Evolutionary conservation across 441 rosid genomes (phyloP).

Genomic region (Croton setiger): DNA sequence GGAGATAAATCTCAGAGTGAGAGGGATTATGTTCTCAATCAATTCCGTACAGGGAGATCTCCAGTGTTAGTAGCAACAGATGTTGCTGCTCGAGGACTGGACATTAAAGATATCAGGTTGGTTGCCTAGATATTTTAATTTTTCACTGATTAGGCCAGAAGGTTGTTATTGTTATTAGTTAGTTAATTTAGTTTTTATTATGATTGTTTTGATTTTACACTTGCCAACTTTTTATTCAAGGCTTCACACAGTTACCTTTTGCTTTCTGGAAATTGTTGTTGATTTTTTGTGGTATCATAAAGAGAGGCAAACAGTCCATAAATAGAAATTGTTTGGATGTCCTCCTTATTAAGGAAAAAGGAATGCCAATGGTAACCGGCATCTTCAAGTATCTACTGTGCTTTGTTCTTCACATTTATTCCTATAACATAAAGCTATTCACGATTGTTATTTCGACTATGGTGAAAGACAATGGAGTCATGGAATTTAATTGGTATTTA

Average conservation of each 20-base stretch:
- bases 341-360: not conserved
- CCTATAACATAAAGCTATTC: not conserved
- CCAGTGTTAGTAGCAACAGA: constrained; percentile 99
- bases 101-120: constrained; percentile 95
- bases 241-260: not conserved
- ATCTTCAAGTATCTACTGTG: not conserved
- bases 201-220: not conserved
- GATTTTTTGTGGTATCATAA: not conserved
- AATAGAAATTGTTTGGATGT: not conserved
- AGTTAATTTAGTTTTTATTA: not conserved
- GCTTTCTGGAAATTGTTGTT: not conserved
- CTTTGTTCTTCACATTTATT: not conserved
- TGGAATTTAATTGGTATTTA: constrained; percentile 4
- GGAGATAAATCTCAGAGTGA: constrained; percentile 99
- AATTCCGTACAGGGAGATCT: constrained; percentile 87
- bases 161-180: not conserved
- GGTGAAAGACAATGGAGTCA: not conserved
- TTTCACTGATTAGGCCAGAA: not conserved
- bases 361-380: not conserved
- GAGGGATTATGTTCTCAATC: constrained; percentile 81
- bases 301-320: not conserved
- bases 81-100: constrained; percentile 99
- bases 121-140: not conserved
- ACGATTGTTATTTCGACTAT: not conserved
- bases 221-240: not conserved